Percentiles rank a stretch among this genome's conserved stretches.
Conservation (phyloP, 768 basidiomycete species). For the Coprinopsis marcescibilis region DNA sequence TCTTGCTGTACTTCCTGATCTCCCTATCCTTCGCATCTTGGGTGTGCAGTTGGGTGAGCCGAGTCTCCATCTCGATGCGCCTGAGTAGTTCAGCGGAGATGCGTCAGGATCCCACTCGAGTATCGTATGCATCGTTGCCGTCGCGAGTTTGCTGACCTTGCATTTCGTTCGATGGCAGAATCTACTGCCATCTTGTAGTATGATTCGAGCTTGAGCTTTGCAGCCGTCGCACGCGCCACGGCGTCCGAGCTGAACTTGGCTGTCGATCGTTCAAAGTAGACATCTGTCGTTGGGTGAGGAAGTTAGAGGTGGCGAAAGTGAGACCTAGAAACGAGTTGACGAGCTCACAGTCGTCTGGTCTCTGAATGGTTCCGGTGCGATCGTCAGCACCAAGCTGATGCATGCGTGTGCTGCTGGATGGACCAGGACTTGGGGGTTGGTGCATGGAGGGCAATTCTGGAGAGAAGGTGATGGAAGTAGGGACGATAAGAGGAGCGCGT, state of each 20-base stretch:
- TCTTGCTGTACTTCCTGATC: slow-evolving; percentile 78
- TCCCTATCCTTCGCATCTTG: slow-evolving; percentile 86
- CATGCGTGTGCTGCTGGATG: neutral
- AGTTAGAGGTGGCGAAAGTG: slow-evolving; percentile 7
- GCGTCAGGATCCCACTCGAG: neutral
- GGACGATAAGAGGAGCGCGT: too few species aligned
- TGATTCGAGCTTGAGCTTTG: slow-evolving; percentile 94
- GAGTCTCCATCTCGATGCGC: slow-evolving; percentile 85
- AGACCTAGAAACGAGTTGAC: neutral
- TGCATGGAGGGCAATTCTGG: too few species aligned
- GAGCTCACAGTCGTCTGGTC: slow-evolving; percentile 4
- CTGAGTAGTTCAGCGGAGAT: slow-evolving; percentile 31
- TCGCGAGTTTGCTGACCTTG: slow-evolving; percentile 49
- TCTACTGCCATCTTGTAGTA: slow-evolving; percentile 99
- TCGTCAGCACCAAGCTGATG: neutral
- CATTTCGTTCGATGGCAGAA: slow-evolving; percentile 91
- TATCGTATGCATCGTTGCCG: neutral
- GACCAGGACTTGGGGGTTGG: neutral
- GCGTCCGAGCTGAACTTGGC: slow-evolving; percentile 80
- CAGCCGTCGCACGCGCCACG: slow-evolving; percentile 84
- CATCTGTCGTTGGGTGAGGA: slow-evolving; percentile 54
- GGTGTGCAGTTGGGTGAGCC: slow-evolving; percentile 67
- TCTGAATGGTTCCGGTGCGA: slow-evolving; percentile 5
- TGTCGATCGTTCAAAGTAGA: slow-evolving; percentile 91
- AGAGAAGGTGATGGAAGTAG: too few species aligned